Evolutionary conservation across 495 filamentous ascomycete species (phyloP), one percentile per base, ranked within the genome.

Genomic region (Thermothielavioides terrestris): DNA sequence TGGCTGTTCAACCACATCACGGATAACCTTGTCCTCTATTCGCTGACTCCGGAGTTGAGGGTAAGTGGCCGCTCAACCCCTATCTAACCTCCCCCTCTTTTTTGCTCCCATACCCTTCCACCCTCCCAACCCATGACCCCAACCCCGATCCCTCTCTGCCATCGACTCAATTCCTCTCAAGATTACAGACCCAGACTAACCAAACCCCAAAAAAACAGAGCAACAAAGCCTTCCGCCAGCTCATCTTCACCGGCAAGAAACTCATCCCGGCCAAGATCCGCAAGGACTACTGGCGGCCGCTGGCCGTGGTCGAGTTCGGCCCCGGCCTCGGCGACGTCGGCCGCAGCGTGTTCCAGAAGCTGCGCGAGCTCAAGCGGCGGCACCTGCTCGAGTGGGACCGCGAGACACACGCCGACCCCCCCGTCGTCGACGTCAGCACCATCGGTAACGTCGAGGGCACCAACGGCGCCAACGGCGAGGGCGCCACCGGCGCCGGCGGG

Each of bases 201-300:
- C 15, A 4, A 4, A 1, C 14, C 21, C 44, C 21, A 3, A 26
- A 25, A 23, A 18, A 31, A 20, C 48, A 88, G 85, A 76, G 84
- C 69, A 79, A 78, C 66, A 76, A 71, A 50, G 70, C 81, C 49
- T 67, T 94, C 47, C 71, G 74, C 41, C 92, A 98, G 68, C 69
- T 95, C 52, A 73, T 88, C 55, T 95, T 81, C 75, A 82, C 88
- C 42, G 92, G 90, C 73, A 95, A 95, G 70, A 92, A 98, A 61
- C 84, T 86, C 53, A 75, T 84, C 28, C 89, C 89, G 4, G 63
- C 80, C 46, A 72, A 77, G 42, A 68, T 97, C 37, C 88, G 92
- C 52, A 89, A 88, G 70, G 92, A 98, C 65, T 79, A 90, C 66
- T 98, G 92, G 92, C 68, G 67, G n/a, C 86, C 87, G 0, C 76